phyloP scores from a whole-genome alignment of 1,139 yeast species.

The Candida sp. region DNA sequence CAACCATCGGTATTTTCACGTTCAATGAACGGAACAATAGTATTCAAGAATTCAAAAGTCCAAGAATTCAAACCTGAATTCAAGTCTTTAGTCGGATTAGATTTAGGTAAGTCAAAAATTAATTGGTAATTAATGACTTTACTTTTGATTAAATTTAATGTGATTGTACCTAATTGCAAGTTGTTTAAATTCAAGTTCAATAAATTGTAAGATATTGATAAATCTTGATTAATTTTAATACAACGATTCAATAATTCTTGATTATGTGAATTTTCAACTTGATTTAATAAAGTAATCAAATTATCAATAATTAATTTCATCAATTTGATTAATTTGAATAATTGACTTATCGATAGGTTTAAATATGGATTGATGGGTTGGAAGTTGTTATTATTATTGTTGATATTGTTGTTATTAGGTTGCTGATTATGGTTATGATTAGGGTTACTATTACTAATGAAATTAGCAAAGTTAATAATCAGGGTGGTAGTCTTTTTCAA shows the following conservation, averaged over 20 bases:
- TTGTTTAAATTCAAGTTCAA: slow-evolving; percentile 23
- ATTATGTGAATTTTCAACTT: slow-evolving; percentile 1
- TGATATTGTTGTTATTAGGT: background rate
- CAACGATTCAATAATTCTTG: slow-evolving; percentile 17
- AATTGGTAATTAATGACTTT: slow-evolving; percentile 25
- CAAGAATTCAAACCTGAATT: slow-evolving; percentile 19
- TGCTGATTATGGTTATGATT: slow-evolving; percentile 7
- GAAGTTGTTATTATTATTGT: background rate
- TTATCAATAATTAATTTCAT: slow-evolving; percentile 34
- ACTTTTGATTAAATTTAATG: slow-evolving; percentile 19
- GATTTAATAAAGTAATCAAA: slow-evolving; percentile 14
- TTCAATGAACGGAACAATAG: slow-evolving; percentile 27
- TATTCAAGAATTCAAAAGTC: slow-evolving; percentile 23
- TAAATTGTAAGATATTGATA: slow-evolving; percentile 33
- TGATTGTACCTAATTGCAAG: slow-evolving; percentile 19
- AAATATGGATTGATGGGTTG: slow-evolving; percentile 28
- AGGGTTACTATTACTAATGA: slow-evolving; percentile 13
- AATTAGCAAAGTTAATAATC: slow-evolving; percentile 31
- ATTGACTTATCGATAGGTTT: slow-evolving; percentile 32
- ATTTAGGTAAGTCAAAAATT: slow-evolving; percentile 17
- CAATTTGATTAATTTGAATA: slow-evolving; percentile 33
- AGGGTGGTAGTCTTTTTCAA: slow-evolving; percentile 37
- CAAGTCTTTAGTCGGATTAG: slow-evolving; percentile 1
- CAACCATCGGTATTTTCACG: slow-evolving; percentile 37
- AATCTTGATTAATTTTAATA: slow-evolving; percentile 34